Base-by-base conservation (phyloP, 2,329 filamentous ascomycete genomes). In the Neopestalotiopsis clavispora region DNA sequence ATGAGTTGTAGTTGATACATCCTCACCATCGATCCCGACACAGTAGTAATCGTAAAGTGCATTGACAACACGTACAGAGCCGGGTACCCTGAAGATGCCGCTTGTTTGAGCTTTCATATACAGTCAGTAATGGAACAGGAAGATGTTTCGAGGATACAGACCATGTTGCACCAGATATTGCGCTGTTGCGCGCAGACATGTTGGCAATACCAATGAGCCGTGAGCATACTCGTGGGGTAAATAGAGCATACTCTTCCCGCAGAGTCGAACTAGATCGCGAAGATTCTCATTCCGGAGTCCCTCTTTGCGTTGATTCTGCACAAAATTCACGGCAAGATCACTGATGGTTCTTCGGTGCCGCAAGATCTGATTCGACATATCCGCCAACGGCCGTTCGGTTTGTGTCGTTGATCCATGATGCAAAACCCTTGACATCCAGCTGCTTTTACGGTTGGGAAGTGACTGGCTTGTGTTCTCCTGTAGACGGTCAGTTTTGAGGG, bases 11-110 rank as follows among this genome's bases (percentile, higher is more conserved):
- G 83, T 83, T 2, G 88, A 80, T 61, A 92, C 84, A 34, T 84
- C 81, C 20, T 82, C 82, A 32, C 82, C 81, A 34, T 85, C 82
- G 63, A 83, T 80, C 20, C 85, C 83, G 34, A 82, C 79, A 69
- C 87, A 89, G 75, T 91, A 92, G 76, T 92, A 89, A 71, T 90
- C 86, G 75, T 90, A 91, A 6, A 92, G 80, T 17, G 84, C 82
- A 70, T 85, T 84, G n/a, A 91, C 84, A 3, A 85, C 79, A 64
- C 84, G 84, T 45, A 84, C 75, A 0, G 89, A 90, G 2, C 90
- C 90, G 0, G 89, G 84, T 57, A 91, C 85, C 7, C 89, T 85
- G 70, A 92, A 92, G 7, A 92, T 79, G 0, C 90, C 90, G 45
- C 85, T 83, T 2, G 87, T 86, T 7, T 82, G 80, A 0, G 81